Conservation (phyloP, 805 yeast genomes). For the Pichia rugopelliculosa region DNA sequence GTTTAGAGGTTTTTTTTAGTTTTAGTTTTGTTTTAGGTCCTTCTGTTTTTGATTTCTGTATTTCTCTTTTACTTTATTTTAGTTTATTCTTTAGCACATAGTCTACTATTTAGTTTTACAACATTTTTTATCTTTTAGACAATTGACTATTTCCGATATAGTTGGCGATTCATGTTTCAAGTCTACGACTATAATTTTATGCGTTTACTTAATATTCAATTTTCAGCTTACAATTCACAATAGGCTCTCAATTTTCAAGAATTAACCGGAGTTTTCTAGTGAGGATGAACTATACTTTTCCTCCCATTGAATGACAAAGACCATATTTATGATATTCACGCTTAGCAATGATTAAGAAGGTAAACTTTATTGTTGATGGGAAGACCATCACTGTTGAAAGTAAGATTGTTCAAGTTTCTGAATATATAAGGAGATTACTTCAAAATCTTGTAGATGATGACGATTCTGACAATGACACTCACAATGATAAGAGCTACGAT, state of each 20-base stretch:
- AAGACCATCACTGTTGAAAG: not conserved
- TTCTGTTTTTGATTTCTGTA: not conserved
- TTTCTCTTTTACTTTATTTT: not conserved
- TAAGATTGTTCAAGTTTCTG: not conserved
- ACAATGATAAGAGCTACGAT: not conserved
- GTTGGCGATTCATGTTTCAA: too few species aligned
- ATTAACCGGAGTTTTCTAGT: too few species aligned
- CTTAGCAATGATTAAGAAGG: not conserved
- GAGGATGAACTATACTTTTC: too few species aligned
- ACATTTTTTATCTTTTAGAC: too few species aligned
- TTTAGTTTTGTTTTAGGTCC: not conserved
- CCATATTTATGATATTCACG: not conserved
- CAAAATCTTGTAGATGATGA: not conserved
- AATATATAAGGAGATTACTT: not conserved
- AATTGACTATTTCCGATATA: too few species aligned
- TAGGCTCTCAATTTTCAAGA: too few species aligned
- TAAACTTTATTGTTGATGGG: not conserved
- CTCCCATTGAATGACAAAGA: not conserved
- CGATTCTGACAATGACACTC: not conserved
- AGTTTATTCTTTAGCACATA: not conserved
- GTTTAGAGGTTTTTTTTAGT: not conserved
- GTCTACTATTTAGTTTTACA: not conserved
- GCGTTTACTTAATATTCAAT: too few species aligned
- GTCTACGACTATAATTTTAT: too few species aligned
- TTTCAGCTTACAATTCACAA: too few species aligned